Conservation (phyloP, 106 monocot genomes). For the Allium sativum region DNA sequence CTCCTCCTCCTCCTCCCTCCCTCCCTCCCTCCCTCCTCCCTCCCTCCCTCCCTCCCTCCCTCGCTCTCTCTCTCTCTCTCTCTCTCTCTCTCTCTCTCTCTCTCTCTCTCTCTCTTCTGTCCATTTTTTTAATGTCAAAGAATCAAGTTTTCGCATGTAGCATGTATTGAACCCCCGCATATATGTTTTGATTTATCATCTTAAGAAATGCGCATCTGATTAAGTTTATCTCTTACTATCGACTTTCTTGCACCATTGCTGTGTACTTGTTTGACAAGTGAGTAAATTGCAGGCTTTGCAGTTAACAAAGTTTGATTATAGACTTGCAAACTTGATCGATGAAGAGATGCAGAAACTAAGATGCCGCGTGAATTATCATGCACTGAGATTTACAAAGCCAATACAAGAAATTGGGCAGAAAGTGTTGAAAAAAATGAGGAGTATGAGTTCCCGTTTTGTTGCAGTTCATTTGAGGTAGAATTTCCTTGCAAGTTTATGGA, state of each 20-base stretch:
- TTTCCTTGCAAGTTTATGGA: not conserved
- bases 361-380: slow-evolving; percentile 88
- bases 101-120: too few species aligned
- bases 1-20: too few species aligned
- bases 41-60: too few species aligned
- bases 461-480: slow-evolving; percentile 82
- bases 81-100: too few species aligned
- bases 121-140: too few species aligned
- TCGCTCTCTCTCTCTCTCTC: too few species aligned
- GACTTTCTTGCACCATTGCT: not conserved
- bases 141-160: too few species aligned
- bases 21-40: too few species aligned
- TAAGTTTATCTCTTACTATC: too few species aligned
- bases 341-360: slow-evolving; percentile 81
- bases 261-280: slow-evolving; percentile 3
- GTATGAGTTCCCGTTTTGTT: slow-evolving; percentile 52
- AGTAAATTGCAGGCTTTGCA: slow-evolving; percentile 66
- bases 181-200: too few species aligned
- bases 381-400: slow-evolving; percentile 59
- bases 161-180: too few species aligned
- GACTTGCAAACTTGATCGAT: slow-evolving; percentile 66
- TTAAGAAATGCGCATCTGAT: too few species aligned
- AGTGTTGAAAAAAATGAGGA: slow-evolving; percentile 47
- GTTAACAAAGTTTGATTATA: slow-evolving; percentile 93
- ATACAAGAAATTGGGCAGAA: slow-evolving; percentile 55